Evolutionary conservation across 2,329 filamentous ascomycete species (phyloP).

Genomic region (Penicillium sp.): DNA sequence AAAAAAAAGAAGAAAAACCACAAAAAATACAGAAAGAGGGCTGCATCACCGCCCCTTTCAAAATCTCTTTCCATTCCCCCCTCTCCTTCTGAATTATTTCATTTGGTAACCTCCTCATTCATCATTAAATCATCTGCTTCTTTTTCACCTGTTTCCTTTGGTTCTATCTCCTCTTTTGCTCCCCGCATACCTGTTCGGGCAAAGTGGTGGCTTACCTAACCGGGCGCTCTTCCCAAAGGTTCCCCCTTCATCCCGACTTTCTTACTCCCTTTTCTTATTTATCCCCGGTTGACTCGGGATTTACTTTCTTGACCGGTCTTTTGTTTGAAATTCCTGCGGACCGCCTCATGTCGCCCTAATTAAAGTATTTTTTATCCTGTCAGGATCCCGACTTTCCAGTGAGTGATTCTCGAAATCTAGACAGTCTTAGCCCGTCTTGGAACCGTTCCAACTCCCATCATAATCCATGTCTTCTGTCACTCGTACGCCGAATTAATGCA

Average conservation of each 20-base stretch:
- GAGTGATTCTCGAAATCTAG: constrained; percentile 16
- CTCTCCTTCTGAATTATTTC: not conserved
- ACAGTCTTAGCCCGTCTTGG: not conserved
- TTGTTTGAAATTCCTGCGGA: not conserved
- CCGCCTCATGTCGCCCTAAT: constrained; percentile 34
- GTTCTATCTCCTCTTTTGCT: not conserved
- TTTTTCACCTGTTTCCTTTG: not conserved
- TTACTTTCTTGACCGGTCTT: not conserved
- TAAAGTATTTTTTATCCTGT: constrained; percentile 22
- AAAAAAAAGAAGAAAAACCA: not conserved
- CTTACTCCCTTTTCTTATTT: constrained; percentile 10
- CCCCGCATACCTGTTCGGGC: not conserved
- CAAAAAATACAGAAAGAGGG: not conserved
- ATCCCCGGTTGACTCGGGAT: constrained; percentile 17
- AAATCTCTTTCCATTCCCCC: constrained; percentile 10
- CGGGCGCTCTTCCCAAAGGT: constrained; percentile 6
- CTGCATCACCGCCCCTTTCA: constrained; percentile 22
- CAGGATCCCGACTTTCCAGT: constrained; percentile 31
- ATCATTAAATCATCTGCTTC: not conserved
- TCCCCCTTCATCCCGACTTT: constrained; percentile 12
- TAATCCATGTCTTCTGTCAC: not conserved
- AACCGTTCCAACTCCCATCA: not conserved
- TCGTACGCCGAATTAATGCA: constrained; percentile 15
- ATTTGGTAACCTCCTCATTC: not conserved
- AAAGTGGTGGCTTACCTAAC: constrained; percentile 10